Base-by-base conservation (phyloP, 768 basidiomycete species). In the Agaricus blazei region DNA sequence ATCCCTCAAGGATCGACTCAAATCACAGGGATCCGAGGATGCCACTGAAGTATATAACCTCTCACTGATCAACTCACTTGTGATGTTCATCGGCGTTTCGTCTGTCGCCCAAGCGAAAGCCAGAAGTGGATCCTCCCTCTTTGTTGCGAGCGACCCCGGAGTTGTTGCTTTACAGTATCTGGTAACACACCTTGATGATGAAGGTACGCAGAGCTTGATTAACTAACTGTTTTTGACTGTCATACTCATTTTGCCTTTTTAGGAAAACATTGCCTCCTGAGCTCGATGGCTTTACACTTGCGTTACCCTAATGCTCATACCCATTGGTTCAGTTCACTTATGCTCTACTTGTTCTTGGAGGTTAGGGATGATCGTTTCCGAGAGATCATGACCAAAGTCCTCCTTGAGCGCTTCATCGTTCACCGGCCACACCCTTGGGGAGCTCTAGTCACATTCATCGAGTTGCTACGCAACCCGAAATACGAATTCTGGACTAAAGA, bases 231-330 rank as follows among this genome's bases (percentile, higher is more conserved):
- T 48, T 41, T 41, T 59, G 23, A 63, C 54, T 26, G 27, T 54
- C 42, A 36, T 41, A 4, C 40, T 41, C 6, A 41, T 45, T 27
- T 15, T 34, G 44, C 44, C 40, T 45, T 49, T 37, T 1, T 62
- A 98, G 96, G 94, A 60, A 94, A 97, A 84, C 93, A 98, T 72
- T 89, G 93, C 70, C 78, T 98, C 60, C 74, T 98, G 62, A 92
- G 86, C 62, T 85, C 95, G n/a, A 87, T 96, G 69, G 89, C 93
- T 43, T 82, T 94, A 63, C 96, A 98, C 68, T 76, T 99, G 60
- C 91, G 97, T 64, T 98, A 96, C 78, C 96, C 97, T 31, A 97
- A 95, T 65, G 91, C 95, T 9, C 97, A 99, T 77, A 99, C 96
- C 48, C 89, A 93, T 70, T 99, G 95, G 93, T 98, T 96, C 79